Evolutionary conservation across 441 rosid genomes (phyloP).

Genomic region (Flueggea neowawraea): DNA sequence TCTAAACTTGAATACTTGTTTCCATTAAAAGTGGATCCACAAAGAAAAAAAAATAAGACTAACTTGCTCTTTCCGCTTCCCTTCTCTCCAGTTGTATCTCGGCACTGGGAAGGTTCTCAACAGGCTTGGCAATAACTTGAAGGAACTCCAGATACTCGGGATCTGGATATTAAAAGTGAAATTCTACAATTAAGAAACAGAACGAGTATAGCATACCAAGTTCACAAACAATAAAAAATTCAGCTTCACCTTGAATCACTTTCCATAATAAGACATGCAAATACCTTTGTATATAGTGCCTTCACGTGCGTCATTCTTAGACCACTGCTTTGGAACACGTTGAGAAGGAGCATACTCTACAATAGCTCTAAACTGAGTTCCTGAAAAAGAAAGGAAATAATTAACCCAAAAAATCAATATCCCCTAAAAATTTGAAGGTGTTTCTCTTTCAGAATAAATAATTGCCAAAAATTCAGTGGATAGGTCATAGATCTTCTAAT

Average conservation of each 20-base stretch:
- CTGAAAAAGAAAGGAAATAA: conserved; percentile 27
- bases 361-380: conserved; percentile 58
- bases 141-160: conserved; percentile 80
- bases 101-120: conserved; percentile 85
- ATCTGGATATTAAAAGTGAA: conserved; percentile 41
- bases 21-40: no score
- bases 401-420: conserved; percentile 1
- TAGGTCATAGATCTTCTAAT: no score
- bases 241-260: neutral
- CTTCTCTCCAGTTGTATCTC: conserved; percentile 77
- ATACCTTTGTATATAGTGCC: conserved; percentile 63
- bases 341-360: conserved; percentile 85
- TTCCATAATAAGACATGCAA: neutral
- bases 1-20: neutral
- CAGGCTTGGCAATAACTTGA: conserved; percentile 63
- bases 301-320: conserved; percentile 74
- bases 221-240: neutral
- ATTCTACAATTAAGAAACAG: conserved; percentile 15
- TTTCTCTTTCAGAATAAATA: conserved; percentile 2
- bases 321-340: conserved; percentile 54
- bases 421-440: neutral
- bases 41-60: conserved; percentile 14
- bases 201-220: neutral
- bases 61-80: conserved; percentile 83
- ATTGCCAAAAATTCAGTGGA: no score